Evolutionary conservation across 2,329 filamentous ascomycete genomes (phyloP), one percentile per base, ranked within the genome.

Genomic region (Venturia carpophila): DNA sequence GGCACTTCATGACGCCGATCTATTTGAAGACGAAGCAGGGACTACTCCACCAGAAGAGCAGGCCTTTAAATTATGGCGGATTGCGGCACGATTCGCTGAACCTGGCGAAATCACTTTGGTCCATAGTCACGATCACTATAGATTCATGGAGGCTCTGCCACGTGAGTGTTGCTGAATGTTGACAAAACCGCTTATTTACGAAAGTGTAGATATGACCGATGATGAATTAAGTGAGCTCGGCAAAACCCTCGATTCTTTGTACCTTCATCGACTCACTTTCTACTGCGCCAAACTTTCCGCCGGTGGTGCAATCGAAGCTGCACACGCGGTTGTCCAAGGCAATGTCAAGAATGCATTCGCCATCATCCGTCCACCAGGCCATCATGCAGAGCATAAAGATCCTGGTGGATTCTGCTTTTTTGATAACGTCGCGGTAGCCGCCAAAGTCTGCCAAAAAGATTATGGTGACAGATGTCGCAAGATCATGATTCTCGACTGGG

Each of bases 331-430:
- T 5, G 88, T 94, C 30, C 82, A 83, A 2, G 89, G 90, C 3
- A 83, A 86, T 66, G 89, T 97, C 63, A 96, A 95, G 75, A 99
- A 99, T 72, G 92, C 91, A 0, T 94, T 99, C 73, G 94, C 94
- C 0, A 88, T 99, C 45, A 96, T 99, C 71, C 86, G 94, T 17
- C 94, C 94, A 1, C 94, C 94, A 0, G 94, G 94, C 0, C 94
- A 99, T 72, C 94, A 99, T 75, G 94, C 94, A 0, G 94, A 99
- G 73, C 87, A 86, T 66, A 84, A 94, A 71, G 82, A 87, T 43
- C 85, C 93, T 0, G 94, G 96, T 83, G 94, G 94, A 0, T 99
- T 99, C 73, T 99, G 94, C 74, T 84, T 97, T 66, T 97, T 97
- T 79, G 97, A 99, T 78, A 99, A 99, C 72, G 94, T 97, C 3